Percentiles rank a stretch among this genome's conserved stretches.
Conservation (phyloP, 345 rosid species). For the Melaleuca quinquenervia region DNA sequence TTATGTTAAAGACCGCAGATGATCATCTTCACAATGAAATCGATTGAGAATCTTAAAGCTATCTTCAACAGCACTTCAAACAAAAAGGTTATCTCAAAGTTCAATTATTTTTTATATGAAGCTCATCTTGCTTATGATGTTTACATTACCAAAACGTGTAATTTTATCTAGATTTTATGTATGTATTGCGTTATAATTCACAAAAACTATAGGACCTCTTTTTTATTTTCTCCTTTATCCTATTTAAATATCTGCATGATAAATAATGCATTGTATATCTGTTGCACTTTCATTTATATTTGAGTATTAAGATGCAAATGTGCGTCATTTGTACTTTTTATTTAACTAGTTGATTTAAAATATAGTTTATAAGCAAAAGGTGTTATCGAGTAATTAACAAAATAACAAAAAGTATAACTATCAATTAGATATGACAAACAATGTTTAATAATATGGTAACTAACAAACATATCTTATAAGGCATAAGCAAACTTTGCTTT, state of each 20-base stretch:
- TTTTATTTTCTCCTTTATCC: not conserved
- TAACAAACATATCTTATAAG: not conserved
- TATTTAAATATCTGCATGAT: not conserved
- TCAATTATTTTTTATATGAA: not conserved
- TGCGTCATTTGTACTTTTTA: not conserved
- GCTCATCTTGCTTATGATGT: not conserved
- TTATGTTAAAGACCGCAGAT: not conserved
- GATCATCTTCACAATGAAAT: not conserved
- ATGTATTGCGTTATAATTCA: not conserved
- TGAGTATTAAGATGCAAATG: not conserved
- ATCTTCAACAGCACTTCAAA: not conserved
- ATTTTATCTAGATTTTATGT: not conserved
- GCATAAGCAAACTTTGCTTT: not conserved
- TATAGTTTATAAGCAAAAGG: not conserved
- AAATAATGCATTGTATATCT: not conserved
- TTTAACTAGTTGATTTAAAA: not conserved
- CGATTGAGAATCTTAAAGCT: not conserved
- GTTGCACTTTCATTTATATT: not conserved
- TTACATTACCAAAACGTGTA: not conserved
- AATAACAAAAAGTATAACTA: not conserved
- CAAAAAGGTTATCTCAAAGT: not conserved
- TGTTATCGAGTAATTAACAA: not conserved
- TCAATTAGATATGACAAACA: not conserved
- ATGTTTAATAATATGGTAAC: not conserved
- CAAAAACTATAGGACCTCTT: not conserved